Evolutionary conservation across 2,329 filamentous ascomycete species (phyloP).

Genomic region (Pleurostoma richardsiae): DNA sequence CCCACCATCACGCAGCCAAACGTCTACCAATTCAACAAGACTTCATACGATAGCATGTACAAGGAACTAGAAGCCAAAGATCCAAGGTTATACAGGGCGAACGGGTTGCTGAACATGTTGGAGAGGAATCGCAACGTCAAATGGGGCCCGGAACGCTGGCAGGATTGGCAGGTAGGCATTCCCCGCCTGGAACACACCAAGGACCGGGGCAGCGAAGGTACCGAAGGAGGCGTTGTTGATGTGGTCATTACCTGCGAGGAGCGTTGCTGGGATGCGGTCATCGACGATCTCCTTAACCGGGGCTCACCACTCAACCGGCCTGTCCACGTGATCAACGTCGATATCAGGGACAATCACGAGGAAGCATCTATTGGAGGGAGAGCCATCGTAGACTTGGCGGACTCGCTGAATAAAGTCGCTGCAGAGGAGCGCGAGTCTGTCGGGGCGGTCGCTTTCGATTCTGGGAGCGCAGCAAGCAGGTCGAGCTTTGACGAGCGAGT

Average conservation of each 20-base stretch:
- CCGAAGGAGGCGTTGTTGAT: slow-evolving; percentile 86
- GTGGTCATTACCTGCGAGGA: slow-evolving; percentile 97
- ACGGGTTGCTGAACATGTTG: slow-evolving; percentile 94
- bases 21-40: slow-evolving; percentile 96
- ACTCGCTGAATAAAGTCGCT: slow-evolving; percentile 77
- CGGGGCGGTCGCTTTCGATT: slow-evolving; percentile 63
- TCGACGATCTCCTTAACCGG: slow-evolving; percentile 85
- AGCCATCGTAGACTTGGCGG: slow-evolving; percentile 87
- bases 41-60: slow-evolving; percentile 92
- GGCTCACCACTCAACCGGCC: slow-evolving; percentile 84
- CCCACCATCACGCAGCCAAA: slow-evolving; percentile 91
- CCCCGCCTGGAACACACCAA: slow-evolving; percentile 72
- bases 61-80: slow-evolving; percentile 86
- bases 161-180: slow-evolving; percentile 89
- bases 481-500: slow-evolving; percentile 87
- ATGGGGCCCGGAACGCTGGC: slow-evolving; percentile 94
- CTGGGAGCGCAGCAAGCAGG: slow-evolving; percentile 60
- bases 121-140: slow-evolving; percentile 88
- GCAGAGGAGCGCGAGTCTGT: slow-evolving; percentile 66
- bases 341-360: slow-evolving; percentile 98
- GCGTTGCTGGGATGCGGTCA: slow-evolving; percentile 94
- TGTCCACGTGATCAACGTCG: slow-evolving; percentile 96
- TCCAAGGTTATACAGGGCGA: slow-evolving; percentile 78
- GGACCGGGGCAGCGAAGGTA: slow-evolving; percentile 74
- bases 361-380: slow-evolving; percentile 87